Base-by-base conservation (phyloP, 2,329 filamentous ascomycete species). In the Ophiostoma tasmaniense region DNA sequence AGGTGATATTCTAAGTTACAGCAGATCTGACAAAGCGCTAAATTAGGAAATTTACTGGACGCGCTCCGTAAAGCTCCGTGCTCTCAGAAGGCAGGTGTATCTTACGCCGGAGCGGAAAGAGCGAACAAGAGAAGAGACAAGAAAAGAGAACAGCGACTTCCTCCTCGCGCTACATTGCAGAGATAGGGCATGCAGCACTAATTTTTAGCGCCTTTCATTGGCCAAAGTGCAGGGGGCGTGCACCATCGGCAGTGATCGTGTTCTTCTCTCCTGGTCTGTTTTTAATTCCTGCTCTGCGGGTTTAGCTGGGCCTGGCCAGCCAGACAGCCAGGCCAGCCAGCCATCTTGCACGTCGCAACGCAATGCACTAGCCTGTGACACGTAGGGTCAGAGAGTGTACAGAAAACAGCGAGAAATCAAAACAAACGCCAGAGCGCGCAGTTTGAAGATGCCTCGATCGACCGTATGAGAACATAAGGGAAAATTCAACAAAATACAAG, bases 161-260 rank as follows among this genome's bases (percentile, higher is more conserved):
- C 37, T 13, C 11, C 1, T 11, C 37, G 11, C 37, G 13, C 11
- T 39, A 62, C 28, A 35, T 14, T 3, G 35, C 10, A 37, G 30
- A n/a, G 30, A 35, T 13, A 33, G 59, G 30, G 50, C 50, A 33
- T 65, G 64, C 64, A 45, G 37, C 35, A 17, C 35, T 39, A 22
- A 28, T 6, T 5, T 4, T 14, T 65, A 65, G 64, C 64, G 67
- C 64, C 59, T 66, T 69, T 70, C 64, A 72, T 72, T 71, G 71
- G 70, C 69, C 69, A 52, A 64, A 64, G 45, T 13, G 68, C 66
- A 52, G 65, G 70, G 67, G 28, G 45, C 64, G 64, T 64, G 64
- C 66, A 61, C 50, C 45, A 68, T 61, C 35, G 30, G 45, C 45
- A 62, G 61, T 11, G 66, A 59, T 42, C 65, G 65, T 66, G 64